phyloP scores from a whole-genome alignment of 345 rosid species.

The Mercurialis annua region DNA sequence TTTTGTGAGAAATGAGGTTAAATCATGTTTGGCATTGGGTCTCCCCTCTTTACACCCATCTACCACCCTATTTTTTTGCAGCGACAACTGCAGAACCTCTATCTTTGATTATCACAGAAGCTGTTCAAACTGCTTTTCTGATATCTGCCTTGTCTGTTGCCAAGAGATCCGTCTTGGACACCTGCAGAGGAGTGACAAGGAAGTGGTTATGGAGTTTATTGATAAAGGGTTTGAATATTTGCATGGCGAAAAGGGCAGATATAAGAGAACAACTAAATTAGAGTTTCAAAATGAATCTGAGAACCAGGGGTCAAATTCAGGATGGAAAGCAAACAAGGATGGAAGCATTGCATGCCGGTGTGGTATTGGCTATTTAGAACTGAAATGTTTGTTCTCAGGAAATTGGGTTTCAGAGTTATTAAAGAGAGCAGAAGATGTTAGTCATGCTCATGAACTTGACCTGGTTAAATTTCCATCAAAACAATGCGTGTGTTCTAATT shows the following conservation, averaged over 20 bases:
- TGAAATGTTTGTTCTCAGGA: constrained; percentile 40
- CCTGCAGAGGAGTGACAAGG: constrained; percentile 5
- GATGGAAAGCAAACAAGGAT: constrained; percentile 53
- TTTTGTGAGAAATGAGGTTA: neutral
- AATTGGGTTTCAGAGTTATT: constrained; percentile 39
- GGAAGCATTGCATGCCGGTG: constrained; percentile 52
- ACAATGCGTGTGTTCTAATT: constrained; percentile 46
- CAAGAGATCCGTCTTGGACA: constrained; percentile 24
- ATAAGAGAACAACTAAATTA: neutral
- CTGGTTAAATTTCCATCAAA: constrained; percentile 10
- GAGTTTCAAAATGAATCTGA: constrained; percentile 1
- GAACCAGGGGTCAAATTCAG: constrained; percentile 10
- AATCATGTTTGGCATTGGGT: neutral
- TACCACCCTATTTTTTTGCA: constrained; percentile 17
- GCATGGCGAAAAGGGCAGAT: constrained; percentile 37
- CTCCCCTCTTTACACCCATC: neutral
- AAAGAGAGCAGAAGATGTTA: constrained; percentile 30
- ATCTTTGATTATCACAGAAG: constrained; percentile 27
- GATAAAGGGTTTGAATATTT: constrained; percentile 8
- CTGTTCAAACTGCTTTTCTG: constrained; percentile 26
- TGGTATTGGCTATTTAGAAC: constrained; percentile 37
- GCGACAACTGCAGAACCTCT: constrained; percentile 60
- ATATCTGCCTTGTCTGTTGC: constrained; percentile 29
- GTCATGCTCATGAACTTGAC: constrained; percentile 1
- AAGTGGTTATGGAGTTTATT: constrained; percentile 14